Conservation (phyloP, 2,329 filamentous ascomycete genomes). For the Apiospora koreana region DNA sequence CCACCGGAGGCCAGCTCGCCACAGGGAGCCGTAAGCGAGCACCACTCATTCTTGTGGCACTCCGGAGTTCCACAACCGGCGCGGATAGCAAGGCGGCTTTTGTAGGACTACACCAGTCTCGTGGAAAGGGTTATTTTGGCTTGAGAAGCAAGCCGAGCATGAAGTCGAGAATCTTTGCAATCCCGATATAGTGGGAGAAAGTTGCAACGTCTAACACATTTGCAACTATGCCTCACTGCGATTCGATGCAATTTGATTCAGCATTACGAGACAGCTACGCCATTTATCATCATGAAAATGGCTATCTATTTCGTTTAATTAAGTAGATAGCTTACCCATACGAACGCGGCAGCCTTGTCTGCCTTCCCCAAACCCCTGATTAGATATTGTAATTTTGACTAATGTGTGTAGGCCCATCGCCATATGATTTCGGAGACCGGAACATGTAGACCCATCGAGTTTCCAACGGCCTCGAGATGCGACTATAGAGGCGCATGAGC, state of each 20-base stretch:
- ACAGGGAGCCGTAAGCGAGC: background rate
- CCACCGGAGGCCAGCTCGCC: background rate
- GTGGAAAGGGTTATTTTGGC: background rate
- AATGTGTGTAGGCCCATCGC: background rate
- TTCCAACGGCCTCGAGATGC: background rate
- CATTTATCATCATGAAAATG: background rate
- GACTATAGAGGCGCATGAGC: background rate
- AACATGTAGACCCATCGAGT: background rate
- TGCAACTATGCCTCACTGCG: background rate
- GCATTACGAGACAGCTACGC: background rate
- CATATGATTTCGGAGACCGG: background rate
- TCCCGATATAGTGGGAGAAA: background rate
- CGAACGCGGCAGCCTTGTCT: background rate
- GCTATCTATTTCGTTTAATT: background rate
- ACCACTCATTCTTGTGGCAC: background rate
- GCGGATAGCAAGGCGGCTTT: background rate
- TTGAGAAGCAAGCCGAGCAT: background rate
- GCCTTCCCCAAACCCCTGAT: background rate
- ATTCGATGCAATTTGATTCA: background rate
- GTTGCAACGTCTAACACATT: background rate
- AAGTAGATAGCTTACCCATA: background rate
- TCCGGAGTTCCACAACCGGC: background rate
- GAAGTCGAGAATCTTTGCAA: background rate
- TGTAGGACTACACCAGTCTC: background rate
- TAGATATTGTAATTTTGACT: background rate